Percentiles rank a stretch among this genome's conserved stretches.
These are phyloP conservation scores for Cercis canadensis DNA, from an alignment of 306 rosid genomes.

Conservation along the genomic window DNA sequence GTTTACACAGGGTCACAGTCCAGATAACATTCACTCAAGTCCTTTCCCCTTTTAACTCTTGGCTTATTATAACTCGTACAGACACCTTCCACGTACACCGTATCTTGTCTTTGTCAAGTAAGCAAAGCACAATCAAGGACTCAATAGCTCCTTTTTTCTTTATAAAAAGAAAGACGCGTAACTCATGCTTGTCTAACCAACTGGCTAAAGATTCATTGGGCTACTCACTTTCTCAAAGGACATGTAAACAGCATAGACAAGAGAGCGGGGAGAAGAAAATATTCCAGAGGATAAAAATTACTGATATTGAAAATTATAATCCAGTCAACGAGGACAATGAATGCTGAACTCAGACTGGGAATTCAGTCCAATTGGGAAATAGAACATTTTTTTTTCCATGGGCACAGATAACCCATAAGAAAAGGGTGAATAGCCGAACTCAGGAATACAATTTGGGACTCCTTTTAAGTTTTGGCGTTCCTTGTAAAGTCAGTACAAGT, in stretches of 20 bases:
- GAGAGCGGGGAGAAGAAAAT: not conserved
- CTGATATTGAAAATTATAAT: constrained; percentile 43
- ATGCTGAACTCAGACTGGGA: constrained; percentile 39
- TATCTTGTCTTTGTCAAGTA: too few relatives aligned
- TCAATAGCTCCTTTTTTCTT: too few relatives aligned
- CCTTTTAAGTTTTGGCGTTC: constrained; percentile 61
- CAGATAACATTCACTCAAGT: too few relatives aligned
- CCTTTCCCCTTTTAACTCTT: too few relatives aligned
- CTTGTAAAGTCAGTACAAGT: constrained; percentile 91
- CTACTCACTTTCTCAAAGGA: too few relatives aligned
- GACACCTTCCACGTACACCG: too few relatives aligned
- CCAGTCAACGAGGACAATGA: constrained; percentile 48
- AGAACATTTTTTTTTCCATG: constrained; percentile 10
- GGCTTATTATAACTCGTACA: too few relatives aligned
- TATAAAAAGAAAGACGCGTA: too few relatives aligned
- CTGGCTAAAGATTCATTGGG: too few relatives aligned
- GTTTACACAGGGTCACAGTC: too few relatives aligned
- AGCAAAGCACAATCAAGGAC: too few relatives aligned
- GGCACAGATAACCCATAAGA: constrained; percentile 31
- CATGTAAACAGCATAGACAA: constrained; percentile 2
- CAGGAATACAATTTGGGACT: constrained; percentile 26
- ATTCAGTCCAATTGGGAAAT: constrained; percentile 38
- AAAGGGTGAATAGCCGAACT: constrained; percentile 4
- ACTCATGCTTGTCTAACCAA: too few relatives aligned
- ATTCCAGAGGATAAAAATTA: constrained; percentile 16